phyloP scores from a whole-genome alignment of 257 asterid genomes.

The Euphrasia confusa region DNA sequence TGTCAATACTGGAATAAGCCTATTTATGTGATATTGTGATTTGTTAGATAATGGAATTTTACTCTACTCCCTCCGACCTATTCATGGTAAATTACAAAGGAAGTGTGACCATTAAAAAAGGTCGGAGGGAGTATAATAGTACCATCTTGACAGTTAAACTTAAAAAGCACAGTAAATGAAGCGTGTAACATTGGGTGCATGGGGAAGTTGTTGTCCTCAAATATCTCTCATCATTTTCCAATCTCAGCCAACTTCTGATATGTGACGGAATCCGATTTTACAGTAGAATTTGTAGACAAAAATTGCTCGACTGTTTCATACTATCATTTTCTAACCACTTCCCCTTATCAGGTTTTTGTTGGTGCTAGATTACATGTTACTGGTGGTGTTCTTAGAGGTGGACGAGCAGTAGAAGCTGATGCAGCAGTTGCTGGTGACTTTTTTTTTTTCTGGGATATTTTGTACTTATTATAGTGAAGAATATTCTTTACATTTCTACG shows the following conservation, averaged over 20 bases:
- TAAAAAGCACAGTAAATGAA: conserved; percentile 3
- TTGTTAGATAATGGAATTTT: conserved; percentile 13
- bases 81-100: too few species aligned
- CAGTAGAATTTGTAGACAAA: background rate
- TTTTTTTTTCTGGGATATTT: conserved; percentile 6
- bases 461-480: conserved; percentile 11
- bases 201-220: background rate
- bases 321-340: conserved; percentile 3
- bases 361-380: conserved; percentile 98
- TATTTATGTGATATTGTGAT: conserved; percentile 14
- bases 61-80: background rate
- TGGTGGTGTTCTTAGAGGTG: conserved; percentile 97
- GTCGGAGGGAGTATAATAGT: too few species aligned
- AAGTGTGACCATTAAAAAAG: too few species aligned
- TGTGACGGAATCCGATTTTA: conserved; percentile 1
- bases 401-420: conserved; percentile 93
- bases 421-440: conserved; percentile 76
- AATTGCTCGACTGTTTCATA: background rate
- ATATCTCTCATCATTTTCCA: background rate
- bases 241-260: conserved; percentile 10
- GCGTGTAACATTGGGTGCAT: background rate
- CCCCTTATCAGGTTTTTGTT: conserved; percentile 74
- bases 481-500: conserved; percentile 21
- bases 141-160: conserved; percentile 3
- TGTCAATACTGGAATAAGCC: background rate